Percentiles rank a stretch among this genome's conserved stretches.
These are phyloP conservation scores for Paramarasmius palmivorus DNA, from an alignment of 1,284 basidiomycete species.

Conservation along the genomic window DNA sequence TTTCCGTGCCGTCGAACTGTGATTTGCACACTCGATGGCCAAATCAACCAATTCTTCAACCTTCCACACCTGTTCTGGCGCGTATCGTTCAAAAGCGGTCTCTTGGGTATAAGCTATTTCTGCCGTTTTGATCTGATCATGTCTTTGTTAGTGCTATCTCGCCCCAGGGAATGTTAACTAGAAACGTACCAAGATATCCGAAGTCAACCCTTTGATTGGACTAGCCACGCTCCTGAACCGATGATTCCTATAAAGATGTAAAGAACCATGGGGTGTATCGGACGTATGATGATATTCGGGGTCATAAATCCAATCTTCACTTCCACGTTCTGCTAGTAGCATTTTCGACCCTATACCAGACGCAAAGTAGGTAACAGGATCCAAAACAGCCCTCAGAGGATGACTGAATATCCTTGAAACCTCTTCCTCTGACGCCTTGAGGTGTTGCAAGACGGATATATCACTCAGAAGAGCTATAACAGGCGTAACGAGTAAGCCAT, in stretches of 20 bases:
- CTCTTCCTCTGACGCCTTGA: slow-evolving; percentile 64
- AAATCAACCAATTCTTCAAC: no score
- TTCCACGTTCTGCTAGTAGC: slow-evolving; percentile 52
- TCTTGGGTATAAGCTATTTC: slow-evolving; percentile 31
- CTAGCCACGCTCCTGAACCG: slow-evolving; percentile 76
- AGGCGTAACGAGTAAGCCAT: slow-evolving; percentile 65
- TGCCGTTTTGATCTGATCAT: slow-evolving; percentile 56
- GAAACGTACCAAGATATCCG: slow-evolving; percentile 75
- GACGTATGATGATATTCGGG: slow-evolving; percentile 63
- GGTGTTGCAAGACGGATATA: slow-evolving; percentile 44
- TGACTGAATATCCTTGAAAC: slow-evolving; percentile 81
- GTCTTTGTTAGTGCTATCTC: not conserved
- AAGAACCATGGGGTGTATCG: slow-evolving; percentile 50
- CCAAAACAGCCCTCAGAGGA: slow-evolving; percentile 68
- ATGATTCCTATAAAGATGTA: slow-evolving; percentile 66
- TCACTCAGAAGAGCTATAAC: slow-evolving; percentile 73
- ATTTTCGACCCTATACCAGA: slow-evolving; percentile 46
- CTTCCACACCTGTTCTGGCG: slow-evolving; percentile 3
- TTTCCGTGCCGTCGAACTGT: no score
- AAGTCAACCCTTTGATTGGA: slow-evolving; percentile 80
- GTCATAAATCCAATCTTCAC: slow-evolving; percentile 77
- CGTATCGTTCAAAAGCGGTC: slow-evolving; percentile 9
- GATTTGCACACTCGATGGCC: no score
- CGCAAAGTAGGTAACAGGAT: slow-evolving; percentile 46
- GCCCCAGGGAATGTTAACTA: no score